A percentile compares a stretch with the other conserved stretches of the same genome.
Conservation (phyloP, 73 alveolate species). For the Paramecium pentaurelia region DNA sequence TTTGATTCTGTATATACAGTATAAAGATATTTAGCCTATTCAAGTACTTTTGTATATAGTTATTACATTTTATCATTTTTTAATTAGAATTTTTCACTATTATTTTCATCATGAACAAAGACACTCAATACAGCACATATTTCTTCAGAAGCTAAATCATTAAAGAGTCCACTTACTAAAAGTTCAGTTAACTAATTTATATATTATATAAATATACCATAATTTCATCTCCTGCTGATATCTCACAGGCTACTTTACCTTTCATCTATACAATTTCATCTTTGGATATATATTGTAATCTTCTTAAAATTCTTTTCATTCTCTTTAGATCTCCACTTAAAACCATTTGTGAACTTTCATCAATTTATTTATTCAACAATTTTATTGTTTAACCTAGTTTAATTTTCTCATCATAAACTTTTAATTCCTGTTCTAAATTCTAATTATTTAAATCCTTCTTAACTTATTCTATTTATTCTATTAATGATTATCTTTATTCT, state of each 20-base stretch:
- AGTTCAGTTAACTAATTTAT: slow-evolving; percentile 72
- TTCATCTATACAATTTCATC: slow-evolving; percentile 91
- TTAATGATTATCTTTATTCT: slow-evolving; percentile 37
- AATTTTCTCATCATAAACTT: slow-evolving; percentile 65
- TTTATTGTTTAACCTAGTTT: slow-evolving; percentile 56
- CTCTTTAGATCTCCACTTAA: slow-evolving; percentile 93
- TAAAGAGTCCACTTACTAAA: slow-evolving; percentile 84
- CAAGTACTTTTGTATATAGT: slow-evolving; percentile 49
- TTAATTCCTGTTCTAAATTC: slow-evolving; percentile 51
- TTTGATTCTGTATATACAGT: slow-evolving; percentile 85
- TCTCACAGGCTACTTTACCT: slow-evolving; percentile 99
- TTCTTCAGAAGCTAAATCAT: slow-evolving; percentile 77
- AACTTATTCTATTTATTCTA: slow-evolving; percentile 39
- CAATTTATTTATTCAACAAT: slow-evolving; percentile 58
- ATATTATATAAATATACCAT: slow-evolving; percentile 48
- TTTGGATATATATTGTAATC: slow-evolving; percentile 89
- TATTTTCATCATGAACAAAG: slow-evolving; percentile 80
- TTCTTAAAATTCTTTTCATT: slow-evolving; percentile 97
- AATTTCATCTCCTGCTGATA: slow-evolving; percentile 96
- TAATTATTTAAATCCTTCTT: slow-evolving; percentile 29
- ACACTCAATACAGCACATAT: slow-evolving; percentile 92
- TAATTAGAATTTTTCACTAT: slow-evolving; percentile 67
- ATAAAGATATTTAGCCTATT: slow-evolving; percentile 81
- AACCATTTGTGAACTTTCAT: slow-evolving; percentile 83
- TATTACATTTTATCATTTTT: slow-evolving; percentile 73